A percentile compares a stretch with the other conserved stretches of the same genome.
phyloP scores from a whole-genome alignment of 2,329 filamentous ascomycete genomes.

The Sarocladiaceae sp. region DNA sequence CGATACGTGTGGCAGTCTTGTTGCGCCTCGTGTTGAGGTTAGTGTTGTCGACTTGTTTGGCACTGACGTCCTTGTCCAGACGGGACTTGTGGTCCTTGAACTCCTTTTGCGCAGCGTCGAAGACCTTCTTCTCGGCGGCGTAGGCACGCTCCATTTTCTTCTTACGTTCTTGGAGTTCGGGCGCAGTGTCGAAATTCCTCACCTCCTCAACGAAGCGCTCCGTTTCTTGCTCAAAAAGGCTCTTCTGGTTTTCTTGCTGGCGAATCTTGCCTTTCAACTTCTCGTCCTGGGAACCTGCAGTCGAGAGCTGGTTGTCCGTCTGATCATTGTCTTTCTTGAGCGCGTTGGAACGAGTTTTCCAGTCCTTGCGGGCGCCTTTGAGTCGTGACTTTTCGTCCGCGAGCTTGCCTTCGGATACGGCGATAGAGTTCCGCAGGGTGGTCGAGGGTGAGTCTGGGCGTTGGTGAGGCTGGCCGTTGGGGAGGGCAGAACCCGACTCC shows the following conservation, averaged over 20 bases:
- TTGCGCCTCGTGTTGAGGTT: constrained; percentile 61
- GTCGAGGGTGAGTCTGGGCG: constrained; percentile 71
- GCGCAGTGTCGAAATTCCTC: constrained; percentile 58
- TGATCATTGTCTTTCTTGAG: constrained; percentile 70
- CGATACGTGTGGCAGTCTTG: constrained; percentile 64
- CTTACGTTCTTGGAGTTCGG: constrained; percentile 54
- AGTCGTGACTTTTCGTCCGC: constrained; percentile 62
- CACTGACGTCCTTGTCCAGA: constrained; percentile 56
- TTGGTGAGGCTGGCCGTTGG: constrained; percentile 51
- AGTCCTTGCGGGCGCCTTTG: constrained; percentile 67
- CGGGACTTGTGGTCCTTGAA: constrained; percentile 54
- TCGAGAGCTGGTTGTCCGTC: constrained; percentile 58
- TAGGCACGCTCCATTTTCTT: constrained; percentile 47
- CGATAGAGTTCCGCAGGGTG: constrained; percentile 70
- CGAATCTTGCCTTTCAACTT: constrained; percentile 68
- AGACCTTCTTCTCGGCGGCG: constrained; percentile 50
- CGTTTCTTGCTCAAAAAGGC: constrained; percentile 54
- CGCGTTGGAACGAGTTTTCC: constrained; percentile 60
- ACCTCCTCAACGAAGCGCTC: constrained; percentile 49
- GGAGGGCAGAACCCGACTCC: constrained; percentile 23
- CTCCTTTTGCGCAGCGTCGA: constrained; percentile 48
- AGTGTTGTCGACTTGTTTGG: constrained; percentile 57
- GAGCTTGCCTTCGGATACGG: constrained; percentile 63
- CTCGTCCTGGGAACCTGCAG: constrained; percentile 67
- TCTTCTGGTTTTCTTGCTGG: constrained; percentile 69